A percentile compares a stretch with the other conserved stretches of the same genome.
Conservation (phyloP, 768 basidiomycete species). For the Panaeolus cyanescens region DNA sequence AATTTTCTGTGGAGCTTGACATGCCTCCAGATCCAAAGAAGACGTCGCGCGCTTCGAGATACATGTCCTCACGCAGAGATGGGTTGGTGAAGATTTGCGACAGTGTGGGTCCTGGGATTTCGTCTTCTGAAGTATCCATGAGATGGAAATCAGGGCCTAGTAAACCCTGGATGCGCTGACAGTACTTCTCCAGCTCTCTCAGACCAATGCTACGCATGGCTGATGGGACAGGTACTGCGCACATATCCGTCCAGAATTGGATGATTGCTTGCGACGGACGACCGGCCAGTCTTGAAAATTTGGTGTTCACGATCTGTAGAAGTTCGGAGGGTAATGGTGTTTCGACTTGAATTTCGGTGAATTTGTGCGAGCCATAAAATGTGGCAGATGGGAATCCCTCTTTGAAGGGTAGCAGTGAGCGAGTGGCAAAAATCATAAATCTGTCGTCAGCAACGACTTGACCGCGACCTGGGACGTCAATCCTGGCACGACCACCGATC, state of each 20-base stretch:
- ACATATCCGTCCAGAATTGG: constrained; percentile 67
- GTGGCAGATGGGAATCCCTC: constrained; percentile 56
- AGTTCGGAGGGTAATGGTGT: constrained; percentile 72
- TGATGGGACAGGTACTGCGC: constrained; percentile 47
- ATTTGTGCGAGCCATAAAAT: constrained; percentile 89
- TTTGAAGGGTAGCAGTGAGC: constrained; percentile 58
- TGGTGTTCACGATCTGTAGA: constrained; percentile 62
- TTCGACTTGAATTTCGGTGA: constrained; percentile 65
- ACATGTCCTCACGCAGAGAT: constrained; percentile 83
- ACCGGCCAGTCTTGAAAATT: constrained; percentile 65
- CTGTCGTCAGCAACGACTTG: constrained; percentile 72
- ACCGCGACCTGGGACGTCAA: constrained; percentile 77
- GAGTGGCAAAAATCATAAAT: constrained; percentile 89
- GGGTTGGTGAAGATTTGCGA: constrained; percentile 66
- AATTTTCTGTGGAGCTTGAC: constrained; percentile 42
- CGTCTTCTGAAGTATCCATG: constrained; percentile 41
- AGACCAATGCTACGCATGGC: constrained; percentile 69
- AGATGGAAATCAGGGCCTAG: constrained; percentile 50
- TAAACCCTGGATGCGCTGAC: constrained; percentile 65
- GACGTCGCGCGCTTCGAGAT: constrained; percentile 84
- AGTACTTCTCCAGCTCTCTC: constrained; percentile 83
- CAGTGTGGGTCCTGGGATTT: constrained; percentile 28
- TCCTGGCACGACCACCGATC: constrained; percentile 69
- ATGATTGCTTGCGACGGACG: constrained; percentile 53
- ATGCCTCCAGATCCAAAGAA: constrained; percentile 76